Conservation (phyloP, 2,329 filamentous ascomycete genomes). For the Alternaria angustiovoidea region DNA sequence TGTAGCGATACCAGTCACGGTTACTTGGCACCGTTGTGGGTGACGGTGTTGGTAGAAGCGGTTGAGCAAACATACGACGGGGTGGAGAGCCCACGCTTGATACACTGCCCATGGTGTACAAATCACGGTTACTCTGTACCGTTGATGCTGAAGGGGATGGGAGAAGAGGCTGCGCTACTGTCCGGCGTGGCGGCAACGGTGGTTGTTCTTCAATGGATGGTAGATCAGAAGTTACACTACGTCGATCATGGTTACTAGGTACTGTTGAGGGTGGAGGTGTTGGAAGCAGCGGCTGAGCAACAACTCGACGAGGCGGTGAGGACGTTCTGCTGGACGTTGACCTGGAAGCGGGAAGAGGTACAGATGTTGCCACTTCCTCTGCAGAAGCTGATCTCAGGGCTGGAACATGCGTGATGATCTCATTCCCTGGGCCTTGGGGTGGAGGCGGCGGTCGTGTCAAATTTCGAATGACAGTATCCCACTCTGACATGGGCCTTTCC, state of each 20-base stretch:
- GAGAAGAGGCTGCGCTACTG: constrained; percentile 41
- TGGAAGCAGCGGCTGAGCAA: constrained; percentile 45
- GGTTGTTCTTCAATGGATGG: constrained; percentile 35
- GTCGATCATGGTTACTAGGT: constrained; percentile 30
- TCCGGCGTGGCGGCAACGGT: constrained; percentile 29
- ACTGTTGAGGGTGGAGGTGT: constrained; percentile 42
- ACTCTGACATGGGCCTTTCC: constrained; percentile 52
- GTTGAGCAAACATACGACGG: constrained; percentile 34
- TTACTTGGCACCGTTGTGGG: constrained; percentile 37
- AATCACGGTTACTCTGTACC: constrained; percentile 32
- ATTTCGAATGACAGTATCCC: constrained; percentile 47
- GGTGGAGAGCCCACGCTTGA: constrained; percentile 16
- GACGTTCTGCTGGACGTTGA: constrained; percentile 15
- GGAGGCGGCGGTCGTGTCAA: constrained; percentile 36
- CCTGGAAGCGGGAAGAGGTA: constrained; percentile 26
- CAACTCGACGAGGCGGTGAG: constrained; percentile 31
- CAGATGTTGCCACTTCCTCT: constrained; percentile 28
- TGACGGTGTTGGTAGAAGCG: constrained; percentile 41
- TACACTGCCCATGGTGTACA: constrained; percentile 8
- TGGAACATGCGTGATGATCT: constrained; percentile 44
- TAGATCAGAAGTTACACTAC: constrained; percentile 34
- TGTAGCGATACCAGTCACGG: constrained; percentile 30
- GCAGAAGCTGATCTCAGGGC: constrained; percentile 26
- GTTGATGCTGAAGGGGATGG: constrained; percentile 43
- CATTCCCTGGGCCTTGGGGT: constrained; percentile 23